A percentile compares a stretch with the other conserved stretches of the same genome.
Conservation (phyloP, 306 rosid species). For the Cicer pinnatifidum region DNA sequence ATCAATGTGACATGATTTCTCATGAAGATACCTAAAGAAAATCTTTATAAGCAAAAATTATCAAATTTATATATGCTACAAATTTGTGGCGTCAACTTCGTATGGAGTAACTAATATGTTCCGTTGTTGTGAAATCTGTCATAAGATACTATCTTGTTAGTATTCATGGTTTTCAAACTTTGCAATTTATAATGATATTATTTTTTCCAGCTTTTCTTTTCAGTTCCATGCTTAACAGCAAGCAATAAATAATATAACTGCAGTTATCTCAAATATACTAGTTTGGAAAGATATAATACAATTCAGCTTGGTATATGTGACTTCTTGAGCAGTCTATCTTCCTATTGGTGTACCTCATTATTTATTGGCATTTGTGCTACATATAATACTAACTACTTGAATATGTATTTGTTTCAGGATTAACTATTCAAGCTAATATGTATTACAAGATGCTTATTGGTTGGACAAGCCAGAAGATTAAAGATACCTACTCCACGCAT, state of each 20-base stretch:
- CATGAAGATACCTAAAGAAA: neutral
- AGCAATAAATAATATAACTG: neutral
- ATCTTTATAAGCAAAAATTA: neutral
- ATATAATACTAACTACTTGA: constrained; percentile 35
- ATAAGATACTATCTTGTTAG: neutral
- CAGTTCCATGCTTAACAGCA: neutral
- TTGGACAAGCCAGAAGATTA: constrained; percentile 96
- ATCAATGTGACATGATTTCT: neutral
- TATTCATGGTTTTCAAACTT: neutral
- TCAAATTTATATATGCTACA: neutral
- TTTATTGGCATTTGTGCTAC: constrained; percentile 28
- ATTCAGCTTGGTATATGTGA: constrained; percentile 5
- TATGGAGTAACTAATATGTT: neutral
- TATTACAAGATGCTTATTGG: constrained; percentile 89
- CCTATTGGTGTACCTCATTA: constrained; percentile 1
- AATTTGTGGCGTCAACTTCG: neutral
- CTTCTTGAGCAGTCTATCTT: constrained; percentile 35
- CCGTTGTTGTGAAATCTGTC: neutral
- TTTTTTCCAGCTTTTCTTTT: neutral
- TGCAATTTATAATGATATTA: constrained; percentile 10
- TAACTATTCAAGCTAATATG: constrained; percentile 87
- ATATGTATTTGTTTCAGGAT: constrained; percentile 61
- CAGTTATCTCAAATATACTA: neutral
- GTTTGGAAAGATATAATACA: constrained; percentile 1
- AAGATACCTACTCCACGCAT: constrained; percentile 70